Evolutionary conservation across 495 filamentous ascomycete species (phyloP).

Genomic region (Penicillium nucicola): DNA sequence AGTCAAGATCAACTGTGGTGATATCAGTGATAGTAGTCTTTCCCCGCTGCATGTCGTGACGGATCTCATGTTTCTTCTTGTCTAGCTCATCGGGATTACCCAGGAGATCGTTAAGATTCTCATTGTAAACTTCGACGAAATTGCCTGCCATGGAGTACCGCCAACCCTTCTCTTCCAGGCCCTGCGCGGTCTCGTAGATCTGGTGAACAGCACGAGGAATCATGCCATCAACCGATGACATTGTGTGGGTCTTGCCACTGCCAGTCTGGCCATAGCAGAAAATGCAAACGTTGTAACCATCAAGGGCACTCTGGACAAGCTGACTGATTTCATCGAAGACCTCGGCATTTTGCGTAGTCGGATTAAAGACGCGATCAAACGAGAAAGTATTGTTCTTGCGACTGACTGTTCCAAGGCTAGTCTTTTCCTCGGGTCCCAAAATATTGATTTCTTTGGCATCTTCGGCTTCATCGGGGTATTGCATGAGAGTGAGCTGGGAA

Average conservation of each 20-base stretch:
- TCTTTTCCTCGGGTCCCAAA: conserved; percentile 78
- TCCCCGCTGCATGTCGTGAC: conserved; percentile 75
- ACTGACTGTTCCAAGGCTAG: conserved; percentile 69
- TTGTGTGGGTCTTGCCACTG: conserved; percentile 94
- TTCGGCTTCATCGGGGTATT: conserved; percentile 69
- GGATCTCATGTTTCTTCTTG: conserved; percentile 88
- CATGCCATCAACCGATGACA: conserved; percentile 92
- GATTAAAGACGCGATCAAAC: conserved; percentile 92
- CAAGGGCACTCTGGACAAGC: conserved; percentile 90
- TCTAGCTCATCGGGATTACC: conserved; percentile 71
- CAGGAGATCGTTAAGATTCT: conserved; percentile 90
- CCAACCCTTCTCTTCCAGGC: conserved; percentile 89
- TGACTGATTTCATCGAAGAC: conserved; percentile 98
- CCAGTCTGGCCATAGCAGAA: conserved; percentile 99
- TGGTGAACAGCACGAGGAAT: conserved; percentile 90
- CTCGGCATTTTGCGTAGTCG: conserved; percentile 70
- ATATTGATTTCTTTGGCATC: conserved; percentile 85
- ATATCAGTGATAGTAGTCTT: conserved; percentile 85
- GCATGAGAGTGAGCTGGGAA: conserved; percentile 63
- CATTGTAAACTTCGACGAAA: conserved; percentile 99
- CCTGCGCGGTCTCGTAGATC: conserved; percentile 82
- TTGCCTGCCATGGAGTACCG: conserved; percentile 88
- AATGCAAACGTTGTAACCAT: conserved; percentile 98
- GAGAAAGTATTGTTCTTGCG: conserved; percentile 80
- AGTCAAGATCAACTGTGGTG: conserved; percentile 74